Evolutionary conservation across 202 grass and related monocot genomes (phyloP), one percentile per base, ranked within the genome.

Genomic region (Bolboschoenoplectus hybrid): DNA sequence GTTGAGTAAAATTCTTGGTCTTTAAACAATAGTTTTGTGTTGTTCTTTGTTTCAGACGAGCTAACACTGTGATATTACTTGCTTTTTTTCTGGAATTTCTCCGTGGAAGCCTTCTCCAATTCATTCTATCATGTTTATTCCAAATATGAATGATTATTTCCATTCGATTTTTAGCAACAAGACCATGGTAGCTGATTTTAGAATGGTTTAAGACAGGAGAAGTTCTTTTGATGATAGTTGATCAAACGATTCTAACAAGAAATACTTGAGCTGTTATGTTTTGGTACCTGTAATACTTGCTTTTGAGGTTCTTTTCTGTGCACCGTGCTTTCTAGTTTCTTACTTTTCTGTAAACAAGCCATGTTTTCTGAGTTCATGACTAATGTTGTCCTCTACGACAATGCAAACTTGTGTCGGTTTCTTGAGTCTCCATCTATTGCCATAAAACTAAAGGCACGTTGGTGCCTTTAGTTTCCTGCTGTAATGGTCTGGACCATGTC

Each of bases 21-120:
- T 57, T 58, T 74, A 49, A 2, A 60, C 12, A n/a, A 19, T 20
- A 36, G 2, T 43, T 61, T 60, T 19, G 8, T 80, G 35, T 46
- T 47, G 68, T 43, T 79, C 14, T 17, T 57, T 79, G 75, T 57
- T 58, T 79, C 75, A 40, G 35, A 58, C 1, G 11, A 79, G 53
- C 14, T 40, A 58, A 10, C 16, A 58, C 11, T 76, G 13, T 49
- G 34, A 77, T 38, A 34, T 55, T 40, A 47, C 11, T 19, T n/a
- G 44, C 1, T 57, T 36, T n/a, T 49, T 38, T 17, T 55, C 20
- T 55, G 73, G 73, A 9, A 20, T 36, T 47, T 78, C 74, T 78
- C 74, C 57, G 11, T 56, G 5, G 49, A 76, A 74, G 14, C 11
- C 49, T 75, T 16, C 34, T 75, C 35, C 26, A 53, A 36, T 53